phyloP scores from a whole-genome alignment of 1,284 basidiomycete species.

The Neonothopanus nambi region DNA sequence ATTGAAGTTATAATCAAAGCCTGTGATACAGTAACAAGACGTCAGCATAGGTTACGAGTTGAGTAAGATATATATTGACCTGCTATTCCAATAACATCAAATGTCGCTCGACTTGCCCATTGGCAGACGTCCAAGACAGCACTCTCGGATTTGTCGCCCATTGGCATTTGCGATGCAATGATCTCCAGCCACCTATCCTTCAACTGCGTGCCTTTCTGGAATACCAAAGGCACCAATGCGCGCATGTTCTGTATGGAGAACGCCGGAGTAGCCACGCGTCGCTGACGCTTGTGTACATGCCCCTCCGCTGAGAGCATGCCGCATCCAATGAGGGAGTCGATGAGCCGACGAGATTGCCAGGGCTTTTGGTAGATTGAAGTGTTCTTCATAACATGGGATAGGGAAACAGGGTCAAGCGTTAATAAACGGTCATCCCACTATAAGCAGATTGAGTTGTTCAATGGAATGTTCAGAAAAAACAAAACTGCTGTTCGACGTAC shows the following conservation, averaged over 20 bases:
- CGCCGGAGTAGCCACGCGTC: slow-evolving; percentile 73
- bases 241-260: slow-evolving; percentile 77
- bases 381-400: slow-evolving; percentile 70
- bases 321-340: slow-evolving; percentile 72
- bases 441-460: slow-evolving; percentile 3
- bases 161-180: slow-evolving; percentile 22
- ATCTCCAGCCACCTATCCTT: slow-evolving; percentile 58
- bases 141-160: slow-evolving; percentile 20
- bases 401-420: slow-evolving; percentile 72
- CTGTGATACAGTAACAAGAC: slow-evolving; percentile 34
- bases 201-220: slow-evolving; percentile 64
- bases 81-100: slow-evolving; percentile 79
- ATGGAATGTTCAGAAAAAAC: slow-evolving; percentile 12
- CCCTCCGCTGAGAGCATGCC: slow-evolving; percentile 76
- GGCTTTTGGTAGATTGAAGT: slow-evolving; percentile 75
- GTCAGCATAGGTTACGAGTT: not conserved
- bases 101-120: slow-evolving; percentile 76
- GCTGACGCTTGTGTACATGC: slow-evolving; percentile 68
- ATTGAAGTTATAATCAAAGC: slow-evolving; percentile 79
- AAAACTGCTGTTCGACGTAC: slow-evolving; percentile 41
- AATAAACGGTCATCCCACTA: slow-evolving; percentile 79
- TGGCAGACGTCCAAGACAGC: slow-evolving; percentile 62
- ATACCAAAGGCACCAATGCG: slow-evolving; percentile 68
- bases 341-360: slow-evolving; percentile 71
- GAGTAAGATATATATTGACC: slow-evolving; percentile 38